Base-by-base conservation (phyloP, 2,329 filamentous ascomycete species). In the Pseudogymnoascus sp. region DNA sequence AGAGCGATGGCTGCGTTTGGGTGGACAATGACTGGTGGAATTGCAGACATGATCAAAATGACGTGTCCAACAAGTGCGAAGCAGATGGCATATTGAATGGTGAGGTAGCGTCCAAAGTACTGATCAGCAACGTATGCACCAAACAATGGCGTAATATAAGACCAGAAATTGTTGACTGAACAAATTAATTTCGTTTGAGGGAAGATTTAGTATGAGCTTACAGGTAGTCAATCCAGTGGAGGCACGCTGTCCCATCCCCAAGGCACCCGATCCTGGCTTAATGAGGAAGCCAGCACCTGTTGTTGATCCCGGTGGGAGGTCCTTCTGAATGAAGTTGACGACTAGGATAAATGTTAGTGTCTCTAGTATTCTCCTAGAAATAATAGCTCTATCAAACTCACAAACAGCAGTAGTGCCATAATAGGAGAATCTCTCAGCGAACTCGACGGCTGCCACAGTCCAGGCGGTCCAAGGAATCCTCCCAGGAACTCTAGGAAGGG, bases 351-450 rank as follows among this genome's bases (percentile, higher is more conserved):
- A 56, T n/a, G 14, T 26, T 10, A 62, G 22, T 33, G 33, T 63
- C 67, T 40, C 72, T 73, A 46, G 72, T 24, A n/a, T 11, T 60
- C 12, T 38, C 4, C 2, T n/a, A 4, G 4, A 16, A 40, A 41
- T 16, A 12, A 14, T 62, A 12, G 38, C 28, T 59, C 5, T 24
- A 22, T 60, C 4, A 28, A 62, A 76, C 78, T 64, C 76, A 83
- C 87, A 89, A 31, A 90, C 79, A 33, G 87, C 81, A 50, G 84
- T 83, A 4, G 85, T 87, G 61, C 88, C 88, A 70, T 90, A 90
- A 81, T 89, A 90, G 19, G 85, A 88, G 76, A 89, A 90, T 50
- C 88, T 85, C 76, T 90, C 88, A 77, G 86, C 89, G 63, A 89
- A 75, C 75, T 91, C 88, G 65, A 88, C 83, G 66, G 90, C 86